phyloP scores from a whole-genome alignment of 2,329 filamentous ascomycete genomes.

The Cytospora chrysosperma region DNA sequence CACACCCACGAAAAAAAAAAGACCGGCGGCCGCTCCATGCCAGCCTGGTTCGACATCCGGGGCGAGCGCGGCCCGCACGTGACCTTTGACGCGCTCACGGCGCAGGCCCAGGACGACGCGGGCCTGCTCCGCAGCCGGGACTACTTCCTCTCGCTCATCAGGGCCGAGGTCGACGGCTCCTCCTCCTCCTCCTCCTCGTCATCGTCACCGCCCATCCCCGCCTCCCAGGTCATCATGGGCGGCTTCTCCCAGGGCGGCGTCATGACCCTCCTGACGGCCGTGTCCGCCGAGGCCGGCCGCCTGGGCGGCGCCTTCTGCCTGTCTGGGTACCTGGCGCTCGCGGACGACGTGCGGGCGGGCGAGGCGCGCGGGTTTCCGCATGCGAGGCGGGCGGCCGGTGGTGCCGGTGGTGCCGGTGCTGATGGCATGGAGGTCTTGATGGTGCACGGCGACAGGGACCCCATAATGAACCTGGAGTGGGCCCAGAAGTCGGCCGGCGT shows the following conservation, averaged over 20 bases:
- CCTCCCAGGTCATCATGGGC: slow-evolving; percentile 11
- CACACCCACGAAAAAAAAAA: background rate
- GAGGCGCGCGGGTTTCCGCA: background rate
- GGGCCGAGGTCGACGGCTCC: background rate
- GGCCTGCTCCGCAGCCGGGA: slow-evolving; percentile 17
- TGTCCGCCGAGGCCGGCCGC: background rate
- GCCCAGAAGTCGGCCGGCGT: slow-evolving; percentile 1
- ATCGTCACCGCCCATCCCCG: background rate
- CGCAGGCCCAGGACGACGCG: slow-evolving; percentile 7
- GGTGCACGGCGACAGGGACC: slow-evolving; percentile 9
- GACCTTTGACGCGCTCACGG: slow-evolving; percentile 9
- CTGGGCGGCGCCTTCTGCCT: slow-evolving; percentile 9
- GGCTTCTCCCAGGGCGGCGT: slow-evolving; percentile 17
- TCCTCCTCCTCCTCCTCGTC: background rate
- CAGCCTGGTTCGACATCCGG: slow-evolving; percentile 17
- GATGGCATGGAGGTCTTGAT: slow-evolving; percentile 1
- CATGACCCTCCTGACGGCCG: slow-evolving; percentile 10
- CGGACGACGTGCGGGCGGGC: background rate
- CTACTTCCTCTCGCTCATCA: slow-evolving; percentile 6
- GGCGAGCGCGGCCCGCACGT: slow-evolving; percentile 14
- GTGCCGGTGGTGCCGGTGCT: background rate
- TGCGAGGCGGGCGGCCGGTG: background rate
- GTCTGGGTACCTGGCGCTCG: slow-evolving; percentile 13
- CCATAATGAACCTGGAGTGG: slow-evolving; percentile 11
- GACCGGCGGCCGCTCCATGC: slow-evolving; percentile 3